Evolutionary conservation across 108 stramenopile species (phyloP).

Genomic region (Ochromonas danica): DNA sequence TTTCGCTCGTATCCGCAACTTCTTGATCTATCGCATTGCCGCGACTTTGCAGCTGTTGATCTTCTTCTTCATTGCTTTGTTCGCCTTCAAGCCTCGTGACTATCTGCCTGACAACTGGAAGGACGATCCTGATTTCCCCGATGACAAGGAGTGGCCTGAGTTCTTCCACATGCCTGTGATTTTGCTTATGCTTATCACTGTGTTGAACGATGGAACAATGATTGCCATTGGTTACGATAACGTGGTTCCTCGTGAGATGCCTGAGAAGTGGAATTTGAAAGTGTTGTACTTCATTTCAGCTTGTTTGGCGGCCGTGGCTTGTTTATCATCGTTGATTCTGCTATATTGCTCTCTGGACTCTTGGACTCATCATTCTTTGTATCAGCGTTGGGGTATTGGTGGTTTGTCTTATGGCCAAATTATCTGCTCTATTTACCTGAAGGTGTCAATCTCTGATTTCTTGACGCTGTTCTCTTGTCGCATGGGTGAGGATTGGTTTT

Average conservation of each 20-base stretch:
- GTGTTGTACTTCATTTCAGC: slow-evolving; percentile 58
- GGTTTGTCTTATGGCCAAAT: slow-evolving; percentile 37
- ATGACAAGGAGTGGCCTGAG: slow-evolving; percentile 27
- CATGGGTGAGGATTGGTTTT: slow-evolving; percentile 40
- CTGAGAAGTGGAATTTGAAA: slow-evolving; percentile 51
- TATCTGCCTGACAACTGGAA: slow-evolving; percentile 41
- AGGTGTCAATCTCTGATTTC: slow-evolving; percentile 47
- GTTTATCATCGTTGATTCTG: slow-evolving; percentile 53
- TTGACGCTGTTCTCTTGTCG: slow-evolving; percentile 43
- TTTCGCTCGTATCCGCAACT: slow-evolving; percentile 52
- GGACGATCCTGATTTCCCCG: slow-evolving; percentile 36
- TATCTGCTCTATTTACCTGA: slow-evolving; percentile 41
- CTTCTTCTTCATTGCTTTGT: slow-evolving; percentile 74
- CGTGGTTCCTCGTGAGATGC: slow-evolving; percentile 55
- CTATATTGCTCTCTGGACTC: slow-evolving; percentile 36
- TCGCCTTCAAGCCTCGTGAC: slow-evolving; percentile 56
- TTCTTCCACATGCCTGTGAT: slow-evolving; percentile 65
- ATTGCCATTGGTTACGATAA: slow-evolving; percentile 69
- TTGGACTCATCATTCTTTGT: background rate
- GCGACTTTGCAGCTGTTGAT: slow-evolving; percentile 70
- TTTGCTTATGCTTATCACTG: slow-evolving; percentile 68
- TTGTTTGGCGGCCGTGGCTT: slow-evolving; percentile 61
- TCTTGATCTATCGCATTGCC: slow-evolving; percentile 53
- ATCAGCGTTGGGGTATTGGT: slow-evolving; percentile 21
- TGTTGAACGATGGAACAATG: slow-evolving; percentile 71